Conservation (phyloP, 2,329 filamentous ascomycete species). For the Ceratocystis eucalypticola region DNA sequence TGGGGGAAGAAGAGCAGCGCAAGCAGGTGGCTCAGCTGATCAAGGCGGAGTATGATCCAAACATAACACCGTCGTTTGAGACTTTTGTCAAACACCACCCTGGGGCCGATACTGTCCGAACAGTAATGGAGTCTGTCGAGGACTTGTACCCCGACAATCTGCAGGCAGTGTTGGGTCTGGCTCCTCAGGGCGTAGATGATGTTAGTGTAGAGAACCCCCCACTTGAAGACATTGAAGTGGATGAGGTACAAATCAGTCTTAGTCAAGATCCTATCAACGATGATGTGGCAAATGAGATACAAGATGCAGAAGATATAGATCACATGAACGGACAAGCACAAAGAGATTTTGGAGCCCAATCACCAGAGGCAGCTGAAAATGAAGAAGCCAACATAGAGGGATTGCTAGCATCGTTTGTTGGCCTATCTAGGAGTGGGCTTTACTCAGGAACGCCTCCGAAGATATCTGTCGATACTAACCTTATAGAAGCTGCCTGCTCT, state of each 20-base stretch:
- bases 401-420: constrained; percentile 21
- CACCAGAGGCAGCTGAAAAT: background rate
- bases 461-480: constrained; percentile 28
- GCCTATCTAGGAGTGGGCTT: constrained; percentile 33
- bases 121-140: constrained; percentile 68
- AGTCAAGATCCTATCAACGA: constrained; percentile 4
- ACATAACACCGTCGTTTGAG: constrained; percentile 41
- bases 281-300: background rate
- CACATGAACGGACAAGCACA: background rate
- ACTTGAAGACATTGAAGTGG: constrained; percentile 43
- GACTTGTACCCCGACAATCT: constrained; percentile 68
- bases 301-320: background rate
- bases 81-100: constrained; percentile 45
- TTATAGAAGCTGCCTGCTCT: constrained; percentile 31
- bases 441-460: constrained; percentile 27
- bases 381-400: constrained; percentile 1
- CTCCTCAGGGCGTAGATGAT: constrained; percentile 22
- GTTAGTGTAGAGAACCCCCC: constrained; percentile 23
- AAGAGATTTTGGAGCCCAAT: background rate
- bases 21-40: constrained; percentile 51
- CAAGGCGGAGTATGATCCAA: constrained; percentile 44
- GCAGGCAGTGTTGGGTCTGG: constrained; percentile 32
- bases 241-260: constrained; percentile 42
- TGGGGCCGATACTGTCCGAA: constrained; percentile 51
- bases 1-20: constrained; percentile 77